Evolutionary conservation across 768 basidiomycete genomes (phyloP), one percentile per base, ranked within the genome.

Genomic region (Mycena metata): DNA sequence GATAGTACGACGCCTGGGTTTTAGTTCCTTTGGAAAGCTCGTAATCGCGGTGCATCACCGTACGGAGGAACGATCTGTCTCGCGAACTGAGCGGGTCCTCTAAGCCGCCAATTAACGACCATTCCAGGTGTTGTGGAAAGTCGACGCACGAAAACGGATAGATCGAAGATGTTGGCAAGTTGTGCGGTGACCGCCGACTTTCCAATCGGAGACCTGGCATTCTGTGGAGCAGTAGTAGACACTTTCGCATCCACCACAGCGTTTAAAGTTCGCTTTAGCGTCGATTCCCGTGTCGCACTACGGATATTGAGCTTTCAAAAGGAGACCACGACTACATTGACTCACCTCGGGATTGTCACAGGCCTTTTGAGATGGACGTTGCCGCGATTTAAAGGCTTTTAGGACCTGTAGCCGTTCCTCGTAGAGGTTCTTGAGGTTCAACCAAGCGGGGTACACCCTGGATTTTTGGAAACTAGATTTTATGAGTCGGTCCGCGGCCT

Each of bases 181-280:
- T n/a, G 47, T 26, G 0, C 55, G 54, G 21, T 64, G 63, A 8
- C 62, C 62, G 0, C 46, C 63, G 0, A 19, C 13, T 23, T 46
- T 57, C 63, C 63, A 64, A 17, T 64, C 63, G 8, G n/a, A 3
- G 8, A 23, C 41, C 9, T 64, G 63, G 26, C 63, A 64, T 30
- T 11, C 23, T 2, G 23, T 4, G 8, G 63, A 56, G 36, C 63
- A 64, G 21, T 64, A 64, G 13, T 57, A 39, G 5, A 4, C 26
- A 8, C 21, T 21, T 42, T n/a, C n/a, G 36, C 63, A 64, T 5
- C 4, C 19, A 16, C n/a, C 4, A n/a, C 63, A 64, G 13, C 54
- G 54, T 23, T 17, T 5, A 36, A 57, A 57, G 3, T 64, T 2
- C 24, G 54, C 16, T 46, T 64, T 57, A 0, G 10, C 21, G 35